phyloP scores from a whole-genome alignment of 2,329 filamentous ascomycete genomes.

The Fusarium denticulatum region DNA sequence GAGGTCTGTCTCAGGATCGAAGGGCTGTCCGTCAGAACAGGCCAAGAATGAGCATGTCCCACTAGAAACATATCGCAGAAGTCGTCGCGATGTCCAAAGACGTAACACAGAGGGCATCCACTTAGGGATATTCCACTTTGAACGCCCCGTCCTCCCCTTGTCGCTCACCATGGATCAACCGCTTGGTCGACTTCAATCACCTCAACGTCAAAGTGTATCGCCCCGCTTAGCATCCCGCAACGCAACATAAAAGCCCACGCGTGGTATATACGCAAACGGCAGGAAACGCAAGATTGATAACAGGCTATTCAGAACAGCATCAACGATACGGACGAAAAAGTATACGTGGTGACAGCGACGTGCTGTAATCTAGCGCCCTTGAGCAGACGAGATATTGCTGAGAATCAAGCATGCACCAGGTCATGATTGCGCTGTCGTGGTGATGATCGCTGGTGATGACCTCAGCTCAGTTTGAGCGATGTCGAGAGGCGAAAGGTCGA shows the following conservation, averaged over 20 bases:
- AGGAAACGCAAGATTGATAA: background rate
- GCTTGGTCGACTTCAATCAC: conserved; percentile 25
- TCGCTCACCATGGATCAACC: conserved; percentile 17
- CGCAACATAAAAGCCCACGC: conserved; percentile 1
- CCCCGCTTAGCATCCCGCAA: conserved; percentile 3
- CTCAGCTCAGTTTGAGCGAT: conserved; percentile 23
- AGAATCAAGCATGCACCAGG: background rate
- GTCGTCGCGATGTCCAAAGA: conserved; percentile 8
- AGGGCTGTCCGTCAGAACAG: background rate
- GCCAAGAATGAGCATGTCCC: conserved; percentile 12
- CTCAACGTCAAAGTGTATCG: conserved; percentile 2
- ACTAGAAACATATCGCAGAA: conserved; percentile 12
- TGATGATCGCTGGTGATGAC: conserved; percentile 26
- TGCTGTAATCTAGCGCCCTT: background rate
- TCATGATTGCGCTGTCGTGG: conserved; percentile 8
- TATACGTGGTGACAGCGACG: background rate
- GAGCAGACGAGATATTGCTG: background rate
- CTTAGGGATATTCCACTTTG: conserved; percentile 2
- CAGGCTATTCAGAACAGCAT: background rate
- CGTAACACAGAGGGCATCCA: conserved; percentile 16
- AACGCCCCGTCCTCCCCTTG: conserved; percentile 10
- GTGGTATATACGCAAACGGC: background rate
- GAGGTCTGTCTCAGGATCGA: conserved; percentile 24
- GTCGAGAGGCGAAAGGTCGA: conserved; percentile 18
- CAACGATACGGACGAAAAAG: background rate